A percentile compares a stretch with the other conserved stretches of the same genome.
phyloP scores from a whole-genome alignment of 2,329 filamentous ascomycete genomes.

The Chaetomium sp. region DNA sequence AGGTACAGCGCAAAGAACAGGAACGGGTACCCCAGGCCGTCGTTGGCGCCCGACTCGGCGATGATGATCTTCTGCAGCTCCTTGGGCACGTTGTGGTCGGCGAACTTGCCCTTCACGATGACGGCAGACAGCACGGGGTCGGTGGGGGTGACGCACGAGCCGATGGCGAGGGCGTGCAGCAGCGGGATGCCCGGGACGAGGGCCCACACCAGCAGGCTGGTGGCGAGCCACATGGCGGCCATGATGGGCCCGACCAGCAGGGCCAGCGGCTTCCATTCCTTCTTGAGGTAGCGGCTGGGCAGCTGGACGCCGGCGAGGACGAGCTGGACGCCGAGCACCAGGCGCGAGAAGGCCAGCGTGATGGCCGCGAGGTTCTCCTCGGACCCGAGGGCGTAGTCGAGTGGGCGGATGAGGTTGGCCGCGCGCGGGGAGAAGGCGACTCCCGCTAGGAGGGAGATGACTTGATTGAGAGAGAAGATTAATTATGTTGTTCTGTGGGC shows the following conservation, averaged over 20 bases:
- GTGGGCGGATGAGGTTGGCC: constrained; percentile 72
- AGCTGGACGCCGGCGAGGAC: constrained; percentile 87
- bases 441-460: constrained; percentile 81
- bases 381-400: constrained; percentile 68
- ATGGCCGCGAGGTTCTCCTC: constrained; percentile 65
- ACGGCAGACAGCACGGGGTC: constrained; percentile 86
- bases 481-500: neutral
- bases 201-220: constrained; percentile 76
- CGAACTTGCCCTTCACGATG: constrained; percentile 92
- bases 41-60: constrained; percentile 84
- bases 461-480: constrained; percentile 46
- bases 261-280: constrained; percentile 74
- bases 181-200: constrained; percentile 72
- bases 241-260: constrained; percentile 82
- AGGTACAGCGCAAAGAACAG: constrained; percentile 82
- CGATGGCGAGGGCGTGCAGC: constrained; percentile 77
- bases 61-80: constrained; percentile 79
- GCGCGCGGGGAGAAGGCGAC: constrained; percentile 77
- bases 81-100: constrained; percentile 84
- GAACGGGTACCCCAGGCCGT: constrained; percentile 87
- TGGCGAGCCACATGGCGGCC: constrained; percentile 82
- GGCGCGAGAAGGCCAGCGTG: constrained; percentile 80
- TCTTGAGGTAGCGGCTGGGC: constrained; percentile 76
- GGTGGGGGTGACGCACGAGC: constrained; percentile 87
- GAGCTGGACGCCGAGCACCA: constrained; percentile 88